Evolutionary conservation across 495 filamentous ascomycete genomes (phyloP), one percentile per base, ranked within the genome.

Genomic region (Apiosordaria backusii): DNA sequence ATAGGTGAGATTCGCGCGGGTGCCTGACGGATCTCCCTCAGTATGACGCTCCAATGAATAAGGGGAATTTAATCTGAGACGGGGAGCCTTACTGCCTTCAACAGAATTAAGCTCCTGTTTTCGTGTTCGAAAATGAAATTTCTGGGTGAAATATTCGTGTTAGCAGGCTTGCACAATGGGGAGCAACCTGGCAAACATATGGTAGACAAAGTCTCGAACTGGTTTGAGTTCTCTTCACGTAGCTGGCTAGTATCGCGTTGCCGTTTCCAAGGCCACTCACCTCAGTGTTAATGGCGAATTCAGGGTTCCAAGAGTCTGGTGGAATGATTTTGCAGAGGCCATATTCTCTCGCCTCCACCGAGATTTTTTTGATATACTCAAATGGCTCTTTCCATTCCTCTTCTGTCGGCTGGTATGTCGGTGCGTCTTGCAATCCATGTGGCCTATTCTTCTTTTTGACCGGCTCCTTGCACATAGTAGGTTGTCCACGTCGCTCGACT

Each of bases 81-180:
- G 67, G 73, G 68, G 68, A 75, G 69, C 81, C 90, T 85, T 88
- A 95, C 93, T 93, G 85, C 95, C 95, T 89, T 99, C 95, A 60
- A 97, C 92, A 18, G 93, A 97, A 75, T 98, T 99, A 59, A 99
- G 85, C 75, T 99, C 95, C 79, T 98, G 96, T 76, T 93, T 92
- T 76, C 95, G 86, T 6, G 95, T 99, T 63, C 92, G 88, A 77
- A 99, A 99, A 75, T 97, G 95, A 74, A 99, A 99, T 75, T 87
- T 88, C 95, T 98, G 35, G 70, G 66, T 67, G n/a, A 29, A 18
- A 19, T 1, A 45, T 1, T 19, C 13, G 24, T 61, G 59, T 61
- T 27, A 61, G 59, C 26, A 15, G 9, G 4, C 16, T 45, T 45
- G 3, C 27, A 45, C 35, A 45, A 13, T 13, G 4, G 35, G 16